Conservation (phyloP, 2,329 filamentous ascomycete genomes). For the Colletotrichum sp. region DNA sequence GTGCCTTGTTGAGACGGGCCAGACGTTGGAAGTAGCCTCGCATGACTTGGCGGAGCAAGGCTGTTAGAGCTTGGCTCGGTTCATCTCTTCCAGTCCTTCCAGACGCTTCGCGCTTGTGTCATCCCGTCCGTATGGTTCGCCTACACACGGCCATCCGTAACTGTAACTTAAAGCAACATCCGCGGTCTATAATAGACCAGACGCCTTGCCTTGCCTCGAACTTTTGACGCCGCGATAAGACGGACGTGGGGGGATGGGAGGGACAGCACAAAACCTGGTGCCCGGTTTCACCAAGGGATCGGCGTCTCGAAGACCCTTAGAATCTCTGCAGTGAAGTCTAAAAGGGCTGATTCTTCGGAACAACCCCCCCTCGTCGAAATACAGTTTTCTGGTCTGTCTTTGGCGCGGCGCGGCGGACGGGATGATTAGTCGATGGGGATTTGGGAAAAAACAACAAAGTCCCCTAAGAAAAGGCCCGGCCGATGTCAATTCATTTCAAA, state of each 20-base stretch:
- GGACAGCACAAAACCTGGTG: not conserved
- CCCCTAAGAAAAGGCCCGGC: not conserved
- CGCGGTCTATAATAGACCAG: not conserved
- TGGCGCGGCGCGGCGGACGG: not conserved
- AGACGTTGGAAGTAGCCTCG: not conserved
- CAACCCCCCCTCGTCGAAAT: not conserved
- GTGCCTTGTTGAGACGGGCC: not conserved
- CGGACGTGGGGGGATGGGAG: not conserved
- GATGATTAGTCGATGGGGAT: not conserved
- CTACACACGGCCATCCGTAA: not conserved
- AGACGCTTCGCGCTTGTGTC: not conserved
- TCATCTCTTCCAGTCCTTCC: not conserved
- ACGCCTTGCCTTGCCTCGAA: not conserved
- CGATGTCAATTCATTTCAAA: conserved; percentile 5
- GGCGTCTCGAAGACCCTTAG: not conserved
- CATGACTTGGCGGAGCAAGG: not conserved
- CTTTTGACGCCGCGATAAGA: not conserved
- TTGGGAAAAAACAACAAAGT: not conserved
- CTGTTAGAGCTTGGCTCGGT: not conserved
- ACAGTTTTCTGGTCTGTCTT: not conserved
- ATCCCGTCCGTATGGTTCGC: not conserved
- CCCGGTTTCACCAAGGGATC: not conserved
- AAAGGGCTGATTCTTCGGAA: not conserved
- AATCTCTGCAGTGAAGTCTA: not conserved
- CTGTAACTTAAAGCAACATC: not conserved